phyloP scores from a whole-genome alignment of 2,329 filamentous ascomycete species.

The Diaporthe eres region DNA sequence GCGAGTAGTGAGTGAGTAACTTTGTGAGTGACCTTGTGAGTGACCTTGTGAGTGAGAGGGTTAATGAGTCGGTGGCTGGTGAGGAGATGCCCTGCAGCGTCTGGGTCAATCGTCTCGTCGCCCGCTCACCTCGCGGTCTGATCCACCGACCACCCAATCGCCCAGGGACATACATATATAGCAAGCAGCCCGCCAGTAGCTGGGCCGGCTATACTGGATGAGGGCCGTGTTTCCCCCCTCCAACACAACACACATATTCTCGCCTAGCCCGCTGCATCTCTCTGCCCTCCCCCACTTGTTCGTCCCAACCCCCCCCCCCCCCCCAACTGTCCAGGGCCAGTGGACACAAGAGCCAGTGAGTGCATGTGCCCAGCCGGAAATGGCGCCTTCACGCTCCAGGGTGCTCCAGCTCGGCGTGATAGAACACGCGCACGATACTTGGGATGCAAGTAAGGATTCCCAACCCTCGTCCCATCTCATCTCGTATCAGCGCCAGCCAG shows the following conservation, averaged over 20 bases:
- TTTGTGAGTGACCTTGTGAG: too few relatives aligned
- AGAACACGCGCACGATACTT: slow-evolving; percentile 74
- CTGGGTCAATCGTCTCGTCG: neutral
- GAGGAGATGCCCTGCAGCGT: neutral
- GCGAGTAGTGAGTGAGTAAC: too few relatives aligned
- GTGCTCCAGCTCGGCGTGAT: slow-evolving; percentile 75
- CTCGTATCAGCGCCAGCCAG: neutral
- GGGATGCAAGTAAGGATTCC: slow-evolving; percentile 59
- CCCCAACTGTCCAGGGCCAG: neutral
- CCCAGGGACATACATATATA: neutral
- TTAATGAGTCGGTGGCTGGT: neutral
- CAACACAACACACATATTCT: neutral
- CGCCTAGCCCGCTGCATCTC: neutral
- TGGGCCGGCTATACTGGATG: neutral
- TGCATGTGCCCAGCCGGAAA: neutral
- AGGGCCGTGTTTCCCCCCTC: neutral
- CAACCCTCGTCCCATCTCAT: neutral
- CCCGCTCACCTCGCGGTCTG: neutral
- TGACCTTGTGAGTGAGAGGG: neutral
- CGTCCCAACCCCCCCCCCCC: neutral
- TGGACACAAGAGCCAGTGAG: neutral
- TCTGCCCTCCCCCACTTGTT: neutral
- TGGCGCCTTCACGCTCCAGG: slow-evolving; percentile 57
- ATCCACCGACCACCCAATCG: neutral
- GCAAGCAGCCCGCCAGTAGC: neutral